Percentiles rank a stretch among this genome's conserved stretches.
These are phyloP conservation scores for Quercus mongolica DNA, from an alignment of 306 rosid species.

Conservation along the genomic window DNA sequence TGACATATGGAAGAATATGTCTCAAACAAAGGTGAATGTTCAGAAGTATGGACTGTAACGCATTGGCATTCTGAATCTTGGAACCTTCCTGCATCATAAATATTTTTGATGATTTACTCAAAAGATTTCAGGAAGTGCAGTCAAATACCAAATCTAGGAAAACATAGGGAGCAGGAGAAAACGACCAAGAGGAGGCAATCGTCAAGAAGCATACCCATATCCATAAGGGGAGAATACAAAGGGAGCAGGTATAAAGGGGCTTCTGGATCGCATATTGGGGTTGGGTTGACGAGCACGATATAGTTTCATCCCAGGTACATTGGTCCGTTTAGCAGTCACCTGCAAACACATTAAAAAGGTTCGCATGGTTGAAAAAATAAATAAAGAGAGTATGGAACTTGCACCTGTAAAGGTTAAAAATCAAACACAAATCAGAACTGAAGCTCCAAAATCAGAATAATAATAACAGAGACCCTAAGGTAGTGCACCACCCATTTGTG, in stretches of 20 bases:
- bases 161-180: background rate
- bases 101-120: slow-evolving; percentile 2
- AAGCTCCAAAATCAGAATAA: background rate
- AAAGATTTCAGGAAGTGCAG: background rate
- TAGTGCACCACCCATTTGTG: too few relatives aligned
- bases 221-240: slow-evolving; percentile 66
- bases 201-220: slow-evolving; percentile 52
- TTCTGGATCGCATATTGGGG: slow-evolving; percentile 55
- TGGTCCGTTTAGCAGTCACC: slow-evolving; percentile 75
- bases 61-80: slow-evolving; percentile 78
- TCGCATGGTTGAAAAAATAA: background rate
- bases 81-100: slow-evolving; percentile 58
- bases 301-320: slow-evolving; percentile 85
- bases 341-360: slow-evolving; percentile 15
- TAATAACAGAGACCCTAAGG: background rate
- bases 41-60: slow-evolving; percentile 75
- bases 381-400: background rate
- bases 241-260: slow-evolving; percentile 49
- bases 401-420: background rate
- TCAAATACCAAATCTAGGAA: background rate
- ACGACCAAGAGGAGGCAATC: background rate
- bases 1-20: slow-evolving; percentile 10
- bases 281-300: slow-evolving; percentile 63
- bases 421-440: background rate
- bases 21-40: slow-evolving; percentile 25